A percentile compares a stretch with the other conserved stretches of the same genome.
Evolutionary conservation across 192 early-diverging fungal genomes (phyloP).

Genomic region (Linnemannia exigua): DNA sequence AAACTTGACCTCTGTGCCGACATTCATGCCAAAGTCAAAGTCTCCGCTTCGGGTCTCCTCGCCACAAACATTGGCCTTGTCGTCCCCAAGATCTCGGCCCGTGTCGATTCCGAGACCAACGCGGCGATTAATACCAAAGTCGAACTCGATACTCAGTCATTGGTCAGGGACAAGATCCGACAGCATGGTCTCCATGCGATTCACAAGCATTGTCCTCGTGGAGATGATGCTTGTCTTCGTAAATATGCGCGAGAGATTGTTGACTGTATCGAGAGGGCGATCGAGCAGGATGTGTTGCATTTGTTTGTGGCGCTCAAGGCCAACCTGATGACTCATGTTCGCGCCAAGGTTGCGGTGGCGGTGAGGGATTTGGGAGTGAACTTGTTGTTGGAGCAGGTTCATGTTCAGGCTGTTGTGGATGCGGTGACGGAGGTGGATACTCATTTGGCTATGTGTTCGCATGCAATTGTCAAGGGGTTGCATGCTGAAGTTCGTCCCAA

Average conservation of each 20-base stretch:
- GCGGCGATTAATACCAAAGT: conserved; percentile 21
- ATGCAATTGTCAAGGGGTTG: conserved; percentile 35
- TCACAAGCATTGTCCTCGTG: conserved; percentile 10
- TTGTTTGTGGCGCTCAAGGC: conserved; percentile 33
- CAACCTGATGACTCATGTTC: conserved; percentile 35
- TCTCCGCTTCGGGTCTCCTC: conserved; percentile 3
- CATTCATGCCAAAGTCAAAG: conserved; percentile 15
- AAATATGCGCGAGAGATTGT: conserved; percentile 17
- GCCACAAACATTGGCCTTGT: background rate
- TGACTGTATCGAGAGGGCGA: background rate
- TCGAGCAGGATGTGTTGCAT: conserved; percentile 21
- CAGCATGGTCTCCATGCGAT: background rate
- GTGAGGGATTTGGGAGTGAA: conserved; percentile 26
- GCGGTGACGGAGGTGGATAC: conserved; percentile 13
- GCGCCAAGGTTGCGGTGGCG: conserved; percentile 4
- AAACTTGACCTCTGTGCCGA: conserved; percentile 28
- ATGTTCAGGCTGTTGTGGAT: conserved; percentile 17
- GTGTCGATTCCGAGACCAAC: conserved; percentile 1
- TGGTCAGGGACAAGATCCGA: conserved; percentile 25
- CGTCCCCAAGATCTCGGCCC: conserved; percentile 12
- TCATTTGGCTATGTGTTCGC: conserved; percentile 24
- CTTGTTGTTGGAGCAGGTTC: conserved; percentile 34
- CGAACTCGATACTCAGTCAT: conserved; percentile 15
- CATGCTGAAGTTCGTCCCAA: conserved; percentile 15
- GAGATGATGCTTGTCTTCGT: conserved; percentile 1